Evolutionary conservation across 2,329 filamentous ascomycete genomes (phyloP).

Genomic region (Cladosporium phlei): DNA sequence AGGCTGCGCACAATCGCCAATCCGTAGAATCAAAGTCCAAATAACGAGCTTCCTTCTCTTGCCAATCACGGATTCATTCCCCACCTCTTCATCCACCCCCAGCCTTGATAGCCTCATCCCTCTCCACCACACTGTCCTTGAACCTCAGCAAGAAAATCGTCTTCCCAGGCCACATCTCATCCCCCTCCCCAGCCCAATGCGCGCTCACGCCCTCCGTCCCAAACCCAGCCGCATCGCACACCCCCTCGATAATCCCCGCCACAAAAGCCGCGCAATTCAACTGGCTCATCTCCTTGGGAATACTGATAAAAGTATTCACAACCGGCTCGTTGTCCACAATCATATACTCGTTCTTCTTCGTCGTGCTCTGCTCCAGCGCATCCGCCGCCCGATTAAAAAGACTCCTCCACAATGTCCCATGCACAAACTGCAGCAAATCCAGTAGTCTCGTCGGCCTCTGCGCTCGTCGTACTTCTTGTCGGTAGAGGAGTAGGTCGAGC

Average conservation of each 20-base stretch:
- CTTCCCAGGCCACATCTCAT: conserved; percentile 83
- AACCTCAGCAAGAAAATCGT: conserved; percentile 96
- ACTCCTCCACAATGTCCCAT: conserved; percentile 84
- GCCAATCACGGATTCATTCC: neutral
- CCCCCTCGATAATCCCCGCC: conserved; percentile 89
- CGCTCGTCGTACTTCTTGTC: conserved; percentile 61
- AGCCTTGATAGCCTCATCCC: conserved; percentile 58
- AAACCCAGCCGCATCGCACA: conserved; percentile 90
- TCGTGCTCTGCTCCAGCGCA: conserved; percentile 81
- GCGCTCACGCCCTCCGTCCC: conserved; percentile 78
- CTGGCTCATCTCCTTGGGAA: conserved; percentile 92
- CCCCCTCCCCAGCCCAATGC: conserved; percentile 61
- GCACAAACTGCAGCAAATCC: conserved; percentile 89
- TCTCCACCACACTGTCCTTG: conserved; percentile 80
- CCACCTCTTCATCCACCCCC: conserved; percentile 23
- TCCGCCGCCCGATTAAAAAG: conserved; percentile 89
- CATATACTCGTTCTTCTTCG: conserved; percentile 95
- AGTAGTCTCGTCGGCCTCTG: conserved; percentile 82
- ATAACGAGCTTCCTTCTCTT: neutral
- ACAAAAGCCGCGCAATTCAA: conserved; percentile 95
- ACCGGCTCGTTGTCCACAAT: conserved; percentile 97
- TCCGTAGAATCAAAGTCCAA: conserved; percentile 10
- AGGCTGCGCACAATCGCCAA: neutral
- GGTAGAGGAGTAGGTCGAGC: conserved; percentile 89
- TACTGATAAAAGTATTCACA: conserved; percentile 88